phyloP scores from a whole-genome alignment of 495 filamentous ascomycete genomes.

The Lepraria neglecta region DNA sequence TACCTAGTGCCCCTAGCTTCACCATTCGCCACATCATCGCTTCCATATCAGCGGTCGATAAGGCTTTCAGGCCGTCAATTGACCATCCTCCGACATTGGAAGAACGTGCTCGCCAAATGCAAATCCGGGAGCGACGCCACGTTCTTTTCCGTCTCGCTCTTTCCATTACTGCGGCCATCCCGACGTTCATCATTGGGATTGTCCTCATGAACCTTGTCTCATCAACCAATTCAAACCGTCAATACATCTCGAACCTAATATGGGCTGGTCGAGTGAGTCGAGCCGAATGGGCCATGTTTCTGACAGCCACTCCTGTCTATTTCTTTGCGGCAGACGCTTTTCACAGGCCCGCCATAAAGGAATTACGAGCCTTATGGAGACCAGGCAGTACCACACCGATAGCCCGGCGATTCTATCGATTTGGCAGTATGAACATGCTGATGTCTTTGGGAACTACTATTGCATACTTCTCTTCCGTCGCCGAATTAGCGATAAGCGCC shows the following conservation, averaged over 20 bases:
- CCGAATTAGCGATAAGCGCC: slow-evolving; percentile 66
- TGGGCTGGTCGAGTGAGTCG: slow-evolving; percentile 69
- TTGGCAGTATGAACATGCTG: slow-evolving; percentile 91
- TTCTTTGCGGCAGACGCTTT: slow-evolving; percentile 81
- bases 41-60: slow-evolving; percentile 55
- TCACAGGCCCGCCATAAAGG: slow-evolving; percentile 67
- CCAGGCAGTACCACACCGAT: slow-evolving; percentile 65
- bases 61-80: slow-evolving; percentile 60
- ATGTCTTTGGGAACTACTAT: slow-evolving; percentile 81
- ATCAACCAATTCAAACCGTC: slow-evolving; percentile 44
- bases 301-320: slow-evolving; percentile 81
- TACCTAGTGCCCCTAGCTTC: slow-evolving; percentile 56
- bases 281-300: slow-evolving; percentile 72
- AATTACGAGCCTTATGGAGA: slow-evolving; percentile 72
- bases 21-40: slow-evolving; percentile 67
- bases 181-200: slow-evolving; percentile 83
- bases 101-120: slow-evolving; percentile 66
- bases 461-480: slow-evolving; percentile 76
- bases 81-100: slow-evolving; percentile 78
- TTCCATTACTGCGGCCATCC: slow-evolving; percentile 66
- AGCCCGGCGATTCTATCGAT: slow-evolving; percentile 71
- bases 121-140: slow-evolving; percentile 51
- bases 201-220: slow-evolving; percentile 78
- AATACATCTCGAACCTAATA: slow-evolving; percentile 58
- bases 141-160: slow-evolving; percentile 60